phyloP scores from a whole-genome alignment of 1,284 basidiomycete genomes.

The Wolfiporia cocos region DNA sequence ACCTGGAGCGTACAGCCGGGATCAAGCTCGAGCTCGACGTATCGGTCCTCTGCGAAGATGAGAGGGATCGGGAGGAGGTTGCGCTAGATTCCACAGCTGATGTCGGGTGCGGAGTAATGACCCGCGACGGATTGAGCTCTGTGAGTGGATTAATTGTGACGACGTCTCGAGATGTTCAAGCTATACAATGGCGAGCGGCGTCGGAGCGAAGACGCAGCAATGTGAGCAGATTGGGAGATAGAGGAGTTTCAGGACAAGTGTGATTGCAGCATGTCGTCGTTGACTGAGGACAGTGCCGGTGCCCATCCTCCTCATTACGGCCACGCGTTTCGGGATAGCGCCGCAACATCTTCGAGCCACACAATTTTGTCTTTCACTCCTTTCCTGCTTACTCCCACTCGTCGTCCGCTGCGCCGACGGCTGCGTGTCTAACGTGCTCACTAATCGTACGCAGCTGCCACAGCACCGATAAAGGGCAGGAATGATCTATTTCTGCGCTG shows the following conservation, averaged over 20 bases:
- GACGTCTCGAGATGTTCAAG: conserved; percentile 8
- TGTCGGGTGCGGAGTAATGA: conserved; percentile 34
- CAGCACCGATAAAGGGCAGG: too few relatives aligned
- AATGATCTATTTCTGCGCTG: too few relatives aligned
- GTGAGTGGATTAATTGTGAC: conserved; percentile 70
- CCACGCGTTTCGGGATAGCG: conserved; percentile 5
- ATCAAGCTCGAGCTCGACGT: conserved; percentile 36
- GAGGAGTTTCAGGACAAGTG: conserved; percentile 16
- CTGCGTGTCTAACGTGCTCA: too few relatives aligned
- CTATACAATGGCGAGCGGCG: conserved; percentile 10
- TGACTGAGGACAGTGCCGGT: conserved; percentile 7
- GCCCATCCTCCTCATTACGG: conserved; percentile 10
- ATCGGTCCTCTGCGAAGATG: conserved; percentile 16
- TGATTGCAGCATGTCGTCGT: conserved; percentile 13
- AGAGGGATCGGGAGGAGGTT: conserved; percentile 15
- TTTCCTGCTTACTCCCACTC: neutral
- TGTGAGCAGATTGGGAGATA: conserved; percentile 11
- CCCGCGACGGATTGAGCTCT: conserved; percentile 49
- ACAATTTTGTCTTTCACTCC: neutral
- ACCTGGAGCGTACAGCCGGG: conserved; percentile 56
- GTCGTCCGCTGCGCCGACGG: too few relatives aligned
- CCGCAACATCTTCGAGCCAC: neutral
- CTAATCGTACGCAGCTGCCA: too few relatives aligned
- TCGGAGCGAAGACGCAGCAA: conserved; percentile 12
- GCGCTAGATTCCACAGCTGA: conserved; percentile 40